Evolutionary conservation across 257 asterid genomes (phyloP).

Genomic region (Solanum chmielewskii): DNA sequence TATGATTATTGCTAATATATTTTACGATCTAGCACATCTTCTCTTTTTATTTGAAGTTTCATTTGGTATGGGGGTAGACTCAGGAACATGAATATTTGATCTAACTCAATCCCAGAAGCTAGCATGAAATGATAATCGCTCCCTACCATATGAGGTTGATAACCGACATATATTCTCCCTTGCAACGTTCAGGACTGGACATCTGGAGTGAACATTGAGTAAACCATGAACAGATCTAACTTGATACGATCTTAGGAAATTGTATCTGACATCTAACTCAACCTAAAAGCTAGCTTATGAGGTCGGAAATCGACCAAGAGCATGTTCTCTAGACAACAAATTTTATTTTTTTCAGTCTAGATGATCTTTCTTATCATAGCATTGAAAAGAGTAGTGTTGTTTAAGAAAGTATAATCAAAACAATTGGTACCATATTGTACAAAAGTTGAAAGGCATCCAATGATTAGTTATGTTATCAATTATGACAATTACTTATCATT

Average conservation of each 20-base stretch:
- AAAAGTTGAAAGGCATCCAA: background rate
- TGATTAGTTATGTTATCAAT: background rate
- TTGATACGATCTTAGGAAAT: background rate
- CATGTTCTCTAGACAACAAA: background rate
- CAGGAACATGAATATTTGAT: background rate
- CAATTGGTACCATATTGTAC: background rate
- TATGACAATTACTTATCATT: background rate
- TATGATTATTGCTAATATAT: too few relatives aligned
- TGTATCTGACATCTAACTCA: background rate
- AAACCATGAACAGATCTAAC: background rate
- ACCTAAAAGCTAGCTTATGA: background rate
- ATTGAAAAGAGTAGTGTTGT: background rate
- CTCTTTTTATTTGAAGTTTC: background rate
- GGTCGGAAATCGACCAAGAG: background rate
- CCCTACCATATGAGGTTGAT: background rate
- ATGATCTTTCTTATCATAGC: background rate
- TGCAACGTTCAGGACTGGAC: background rate
- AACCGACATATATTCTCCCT: background rate
- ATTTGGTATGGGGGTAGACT: background rate
- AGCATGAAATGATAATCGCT: background rate
- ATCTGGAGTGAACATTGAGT: background rate
- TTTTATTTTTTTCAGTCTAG: background rate
- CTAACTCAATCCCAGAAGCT: background rate
- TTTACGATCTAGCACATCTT: background rate
- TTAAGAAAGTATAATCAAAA: background rate